Percentiles rank a stretch among this genome's conserved stretches.
phyloP scores from a whole-genome alignment of 2,329 filamentous ascomycete genomes.

The Colletotrichum liaoningense region DNA sequence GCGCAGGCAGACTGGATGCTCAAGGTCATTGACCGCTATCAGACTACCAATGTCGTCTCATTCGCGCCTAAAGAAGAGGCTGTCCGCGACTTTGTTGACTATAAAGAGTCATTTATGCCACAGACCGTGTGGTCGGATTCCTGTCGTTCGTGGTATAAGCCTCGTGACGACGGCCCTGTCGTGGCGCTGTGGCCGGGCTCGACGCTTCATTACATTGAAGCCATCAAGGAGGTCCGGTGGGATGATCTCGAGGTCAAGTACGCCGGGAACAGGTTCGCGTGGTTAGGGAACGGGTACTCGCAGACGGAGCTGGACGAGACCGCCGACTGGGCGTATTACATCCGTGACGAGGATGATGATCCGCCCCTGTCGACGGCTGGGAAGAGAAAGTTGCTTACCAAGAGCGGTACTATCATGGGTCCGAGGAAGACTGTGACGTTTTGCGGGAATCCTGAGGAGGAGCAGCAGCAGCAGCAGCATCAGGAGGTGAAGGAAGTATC shows the following conservation, averaged over 20 bases:
- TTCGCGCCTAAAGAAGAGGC: conserved; percentile 58
- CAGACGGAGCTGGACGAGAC: conserved; percentile 52
- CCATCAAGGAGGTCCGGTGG: conserved; percentile 54
- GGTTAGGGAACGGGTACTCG: conserved; percentile 56
- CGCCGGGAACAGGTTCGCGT: conserved; percentile 50
- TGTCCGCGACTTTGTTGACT: conserved; percentile 61
- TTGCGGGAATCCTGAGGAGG: conserved; percentile 19
- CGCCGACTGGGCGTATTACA: conserved; percentile 53
- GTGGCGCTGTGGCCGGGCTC: conserved; percentile 41
- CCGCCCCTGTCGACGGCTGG: conserved; percentile 40
- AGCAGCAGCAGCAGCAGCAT: not conserved
- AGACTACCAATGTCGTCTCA: conserved; percentile 58
- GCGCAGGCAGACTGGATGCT: conserved; percentile 61
- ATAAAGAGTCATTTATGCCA: conserved; percentile 57
- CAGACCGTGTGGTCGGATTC: conserved; percentile 57
- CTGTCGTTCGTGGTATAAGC: conserved; percentile 45
- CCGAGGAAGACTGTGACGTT: conserved; percentile 36
- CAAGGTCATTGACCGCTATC: conserved; percentile 60
- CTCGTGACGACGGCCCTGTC: conserved; percentile 33
- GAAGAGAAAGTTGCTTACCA: conserved; percentile 38
- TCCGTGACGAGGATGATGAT: conserved; percentile 48
- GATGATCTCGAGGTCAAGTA: conserved; percentile 59
- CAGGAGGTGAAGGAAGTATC: not conserved
- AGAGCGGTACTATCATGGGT: conserved; percentile 40
- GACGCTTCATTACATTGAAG: conserved; percentile 62